Percentiles rank a stretch among this genome's conserved stretches.
Conservation (phyloP, 306 rosid genomes). For the Gastrolobium bilobum region DNA sequence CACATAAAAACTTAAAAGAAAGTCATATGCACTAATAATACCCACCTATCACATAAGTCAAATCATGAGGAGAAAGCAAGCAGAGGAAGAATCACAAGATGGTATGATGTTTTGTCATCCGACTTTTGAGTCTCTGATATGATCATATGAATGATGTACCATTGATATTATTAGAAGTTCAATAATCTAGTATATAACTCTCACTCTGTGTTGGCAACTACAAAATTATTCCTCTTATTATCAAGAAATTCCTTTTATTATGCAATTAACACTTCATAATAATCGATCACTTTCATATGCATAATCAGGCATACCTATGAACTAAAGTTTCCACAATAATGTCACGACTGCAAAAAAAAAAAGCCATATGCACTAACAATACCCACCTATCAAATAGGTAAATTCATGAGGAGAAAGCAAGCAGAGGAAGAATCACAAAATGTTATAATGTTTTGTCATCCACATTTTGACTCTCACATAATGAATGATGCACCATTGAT, state of each 20-base stretch:
- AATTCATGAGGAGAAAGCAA: not conserved
- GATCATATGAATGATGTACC: not conserved
- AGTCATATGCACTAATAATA: not conserved
- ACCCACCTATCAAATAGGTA: not conserved
- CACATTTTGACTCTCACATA: not conserved
- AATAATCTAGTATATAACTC: not conserved
- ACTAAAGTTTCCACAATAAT: not conserved
- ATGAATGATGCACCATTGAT: not conserved
- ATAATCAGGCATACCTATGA: not conserved
- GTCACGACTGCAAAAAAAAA: not conserved
- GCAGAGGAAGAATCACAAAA: not conserved
- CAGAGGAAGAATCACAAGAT: not conserved
- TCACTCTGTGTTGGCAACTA: not conserved
- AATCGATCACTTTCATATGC: not conserved
- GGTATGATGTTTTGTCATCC: not conserved
- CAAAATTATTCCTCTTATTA: constrained; percentile 18
- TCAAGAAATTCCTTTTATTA: not conserved
- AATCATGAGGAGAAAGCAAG: not conserved
- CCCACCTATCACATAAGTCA: not conserved
- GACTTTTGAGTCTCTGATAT: not conserved
- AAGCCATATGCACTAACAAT: not conserved
- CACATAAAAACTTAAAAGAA: not conserved
- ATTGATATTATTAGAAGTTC: not conserved
- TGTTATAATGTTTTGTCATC: not conserved
- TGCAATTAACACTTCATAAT: not conserved